These are phyloP conservation scores for Aurinia saxatilis DNA, from an alignment of 345 rosid species.

Conservation along the genomic window DNA sequence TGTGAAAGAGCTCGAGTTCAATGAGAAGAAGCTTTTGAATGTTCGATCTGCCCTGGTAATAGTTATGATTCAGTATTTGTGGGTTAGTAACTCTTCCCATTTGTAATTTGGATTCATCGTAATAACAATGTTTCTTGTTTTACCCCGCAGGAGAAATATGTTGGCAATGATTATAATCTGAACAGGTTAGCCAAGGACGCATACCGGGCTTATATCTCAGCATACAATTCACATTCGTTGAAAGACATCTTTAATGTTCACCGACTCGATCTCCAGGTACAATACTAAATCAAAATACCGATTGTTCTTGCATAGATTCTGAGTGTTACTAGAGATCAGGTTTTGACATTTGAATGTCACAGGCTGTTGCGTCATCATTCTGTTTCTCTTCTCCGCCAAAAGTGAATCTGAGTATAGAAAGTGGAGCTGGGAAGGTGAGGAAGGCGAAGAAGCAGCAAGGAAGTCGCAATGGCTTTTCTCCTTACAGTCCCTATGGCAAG, in stretches of 20 bases:
- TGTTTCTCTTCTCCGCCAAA: constrained; percentile 91
- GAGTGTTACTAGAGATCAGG: not conserved
- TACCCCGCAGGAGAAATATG: constrained; percentile 87
- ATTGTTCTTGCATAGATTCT: constrained; percentile 1
- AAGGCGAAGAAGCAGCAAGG: too few relatives aligned
- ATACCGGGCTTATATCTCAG: constrained; percentile 75
- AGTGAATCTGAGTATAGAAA: too few relatives aligned
- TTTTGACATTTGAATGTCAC: constrained; percentile 12
- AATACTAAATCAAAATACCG: not conserved
- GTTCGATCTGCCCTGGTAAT: too few relatives aligned
- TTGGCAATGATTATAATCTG: constrained; percentile 55
- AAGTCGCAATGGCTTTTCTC: too few relatives aligned
- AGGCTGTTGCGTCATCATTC: constrained; percentile 90
- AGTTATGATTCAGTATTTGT: too few relatives aligned
- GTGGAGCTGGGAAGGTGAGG: too few relatives aligned
- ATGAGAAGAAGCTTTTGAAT: too few relatives aligned
- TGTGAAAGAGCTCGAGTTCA: too few relatives aligned
- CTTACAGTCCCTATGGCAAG: too few relatives aligned
- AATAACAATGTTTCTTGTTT: too few relatives aligned
- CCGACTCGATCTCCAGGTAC: constrained; percentile 87
- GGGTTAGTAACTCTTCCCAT: too few relatives aligned
- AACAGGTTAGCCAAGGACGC: constrained; percentile 97
- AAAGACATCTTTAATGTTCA: constrained; percentile 94
- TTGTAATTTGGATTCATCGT: too few relatives aligned
- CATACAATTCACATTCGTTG: constrained; percentile 94